Conservation (phyloP, 2,329 filamentous ascomycete genomes). For the Fusarium drepaniforme region DNA sequence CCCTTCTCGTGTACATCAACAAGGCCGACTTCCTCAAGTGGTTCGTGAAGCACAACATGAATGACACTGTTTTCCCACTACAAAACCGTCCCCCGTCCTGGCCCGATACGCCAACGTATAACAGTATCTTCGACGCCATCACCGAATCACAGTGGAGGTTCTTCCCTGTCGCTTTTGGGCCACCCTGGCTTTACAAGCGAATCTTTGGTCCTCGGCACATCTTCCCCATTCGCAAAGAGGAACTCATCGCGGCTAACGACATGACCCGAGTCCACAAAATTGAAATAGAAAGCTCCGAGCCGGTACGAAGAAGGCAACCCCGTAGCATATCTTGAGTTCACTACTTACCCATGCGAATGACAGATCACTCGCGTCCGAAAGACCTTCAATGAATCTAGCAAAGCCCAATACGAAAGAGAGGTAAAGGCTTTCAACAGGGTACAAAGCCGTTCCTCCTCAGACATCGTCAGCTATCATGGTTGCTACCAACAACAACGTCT, state of each 20-base stretch:
- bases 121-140: background rate
- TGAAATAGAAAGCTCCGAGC: background rate
- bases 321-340: background rate
- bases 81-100: background rate
- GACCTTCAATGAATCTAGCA: background rate
- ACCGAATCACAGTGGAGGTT: constrained; percentile 7
- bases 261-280: background rate
- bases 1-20: constrained; percentile 7
- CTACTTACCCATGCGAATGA: background rate
- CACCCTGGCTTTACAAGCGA: background rate
- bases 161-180: constrained; percentile 1
- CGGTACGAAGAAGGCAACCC: background rate
- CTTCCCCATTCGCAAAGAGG: background rate
- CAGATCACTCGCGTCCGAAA: constrained; percentile 7
- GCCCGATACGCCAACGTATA: background rate
- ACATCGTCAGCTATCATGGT: constrained; percentile 17
- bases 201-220: background rate
- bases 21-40: background rate
- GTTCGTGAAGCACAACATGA: background rate
- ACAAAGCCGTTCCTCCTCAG: background rate
- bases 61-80: background rate
- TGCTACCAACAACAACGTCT: constrained; percentile 1
- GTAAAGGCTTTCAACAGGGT: background rate
- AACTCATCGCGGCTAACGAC: background rate
- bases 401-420: constrained; percentile 16